Evolutionary conservation across 2,329 filamentous ascomycete genomes (phyloP).

Genomic region (Amylocarpus encephaloides): DNA sequence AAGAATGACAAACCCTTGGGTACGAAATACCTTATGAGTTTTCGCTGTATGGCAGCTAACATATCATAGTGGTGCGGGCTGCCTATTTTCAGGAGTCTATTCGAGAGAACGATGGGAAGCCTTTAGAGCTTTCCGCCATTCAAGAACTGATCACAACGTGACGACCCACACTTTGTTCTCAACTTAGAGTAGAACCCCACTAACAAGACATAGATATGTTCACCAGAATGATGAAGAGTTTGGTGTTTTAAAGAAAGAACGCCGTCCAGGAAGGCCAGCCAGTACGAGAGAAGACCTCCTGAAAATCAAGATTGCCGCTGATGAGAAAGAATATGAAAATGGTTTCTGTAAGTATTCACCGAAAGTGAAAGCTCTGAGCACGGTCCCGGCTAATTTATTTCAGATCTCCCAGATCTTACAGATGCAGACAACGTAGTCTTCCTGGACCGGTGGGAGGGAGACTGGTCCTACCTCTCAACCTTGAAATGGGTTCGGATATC

Average conservation of each 20-base stretch:
- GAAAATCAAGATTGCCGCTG: conserved; percentile 60
- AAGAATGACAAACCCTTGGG: conserved; percentile 70
- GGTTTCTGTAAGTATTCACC: conserved; percentile 64
- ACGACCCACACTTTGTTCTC: conserved; percentile 35
- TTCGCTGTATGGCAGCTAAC: conserved; percentile 9
- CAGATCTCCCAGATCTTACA: conserved; percentile 69
- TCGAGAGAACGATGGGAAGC: conserved; percentile 42
- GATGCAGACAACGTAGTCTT: conserved; percentile 57
- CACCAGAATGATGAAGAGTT: conserved; percentile 68
- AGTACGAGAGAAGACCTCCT: conserved; percentile 72
- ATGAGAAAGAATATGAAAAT: conserved; percentile 73
- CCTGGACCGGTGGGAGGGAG: conserved; percentile 71
- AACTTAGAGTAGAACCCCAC: neutral
- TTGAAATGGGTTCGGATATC: conserved; percentile 72
- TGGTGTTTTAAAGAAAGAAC: conserved; percentile 55
- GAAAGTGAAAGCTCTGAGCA: neutral
- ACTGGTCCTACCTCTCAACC: conserved; percentile 73
- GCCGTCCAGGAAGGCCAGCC: conserved; percentile 73
- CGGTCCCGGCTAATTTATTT: neutral
- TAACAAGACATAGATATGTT: conserved; percentile 46
- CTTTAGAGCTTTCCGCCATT: conserved; percentile 50
- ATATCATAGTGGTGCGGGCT: conserved; percentile 54
- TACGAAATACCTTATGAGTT: conserved; percentile 38
- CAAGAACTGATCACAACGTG: conserved; percentile 58
- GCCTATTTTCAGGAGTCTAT: conserved; percentile 66